Percentiles rank a stretch among this genome's conserved stretches.
Conservation (phyloP, 768 basidiomycete species). For the Lactifluus echinatus region DNA sequence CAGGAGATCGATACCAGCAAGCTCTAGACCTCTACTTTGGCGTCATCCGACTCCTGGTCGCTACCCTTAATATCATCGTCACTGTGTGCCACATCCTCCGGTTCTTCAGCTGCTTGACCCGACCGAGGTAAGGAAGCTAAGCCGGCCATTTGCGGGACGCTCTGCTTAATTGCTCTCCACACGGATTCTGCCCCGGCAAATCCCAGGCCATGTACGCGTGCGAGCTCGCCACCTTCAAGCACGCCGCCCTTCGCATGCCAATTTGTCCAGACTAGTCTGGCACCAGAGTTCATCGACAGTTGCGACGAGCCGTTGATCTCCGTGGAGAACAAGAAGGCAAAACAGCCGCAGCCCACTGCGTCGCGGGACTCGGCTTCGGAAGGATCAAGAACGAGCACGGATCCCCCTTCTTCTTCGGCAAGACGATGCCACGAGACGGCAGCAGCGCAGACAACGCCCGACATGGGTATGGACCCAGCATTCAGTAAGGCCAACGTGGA, state of each 20-base stretch:
- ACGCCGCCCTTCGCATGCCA: conserved; percentile 34
- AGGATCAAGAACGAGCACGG: conserved; percentile 44
- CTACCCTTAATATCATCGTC: conserved; percentile 7
- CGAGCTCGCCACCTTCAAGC: conserved; percentile 36
- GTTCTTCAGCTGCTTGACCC: not conserved
- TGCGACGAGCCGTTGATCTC: conserved; percentile 1
- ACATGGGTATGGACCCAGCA: conserved; percentile 64
- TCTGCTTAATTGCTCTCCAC: conserved; percentile 41
- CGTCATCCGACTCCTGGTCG: conserved; percentile 28
- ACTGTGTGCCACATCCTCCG: not conserved
- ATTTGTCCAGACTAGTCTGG: conserved; percentile 44
- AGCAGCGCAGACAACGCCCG: conserved; percentile 64
- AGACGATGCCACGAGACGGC: conserved; percentile 37
- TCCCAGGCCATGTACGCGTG: conserved; percentile 42
- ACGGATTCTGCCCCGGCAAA: conserved; percentile 37
- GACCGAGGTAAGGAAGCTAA: not conserved
- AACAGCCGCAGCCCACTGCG: conserved; percentile 47
- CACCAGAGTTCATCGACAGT: conserved; percentile 16
- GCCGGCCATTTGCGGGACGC: conserved; percentile 25
- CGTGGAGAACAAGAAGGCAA: conserved; percentile 45
- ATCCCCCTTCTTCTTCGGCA: conserved; percentile 15
- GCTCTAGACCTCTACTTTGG: conserved; percentile 38
- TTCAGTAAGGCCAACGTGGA: conserved; percentile 59
- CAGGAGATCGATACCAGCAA: not conserved
- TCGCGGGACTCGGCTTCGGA: conserved; percentile 33